These are phyloP conservation scores for Seiridium cupressi DNA, from an alignment of 2,329 filamentous ascomycete genomes.

Conservation along the genomic window DNA sequence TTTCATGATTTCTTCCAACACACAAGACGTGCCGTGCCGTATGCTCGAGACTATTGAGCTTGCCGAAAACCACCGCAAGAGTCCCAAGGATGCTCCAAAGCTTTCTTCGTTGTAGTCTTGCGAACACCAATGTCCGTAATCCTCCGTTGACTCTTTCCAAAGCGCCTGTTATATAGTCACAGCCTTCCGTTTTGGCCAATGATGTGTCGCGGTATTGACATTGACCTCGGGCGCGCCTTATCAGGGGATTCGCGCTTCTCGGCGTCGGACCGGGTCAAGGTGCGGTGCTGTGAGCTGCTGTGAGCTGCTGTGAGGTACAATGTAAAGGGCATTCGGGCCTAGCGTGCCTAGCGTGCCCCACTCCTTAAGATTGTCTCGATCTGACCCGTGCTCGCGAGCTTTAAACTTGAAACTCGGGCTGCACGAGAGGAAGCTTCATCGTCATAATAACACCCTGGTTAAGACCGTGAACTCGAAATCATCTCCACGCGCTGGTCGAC, in stretches of 20 bases:
- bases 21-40: too few relatives aligned
- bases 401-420: constrained; percentile 9
- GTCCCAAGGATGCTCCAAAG: too few relatives aligned
- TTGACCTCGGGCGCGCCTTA: not conserved
- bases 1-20: not conserved
- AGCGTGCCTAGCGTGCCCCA: constrained; percentile 1
- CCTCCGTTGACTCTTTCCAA: not conserved
- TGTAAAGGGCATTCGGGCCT: too few relatives aligned
- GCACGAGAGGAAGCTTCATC: constrained; percentile 7
- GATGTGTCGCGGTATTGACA: not conserved
- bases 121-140: not conserved
- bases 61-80: too few relatives aligned
- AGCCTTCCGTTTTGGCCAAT: not conserved
- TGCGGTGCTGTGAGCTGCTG: not conserved
- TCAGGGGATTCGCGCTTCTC: not conserved
- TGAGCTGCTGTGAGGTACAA: not conserved
- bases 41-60: too few relatives aligned
- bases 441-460: not conserved
- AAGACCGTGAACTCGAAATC: not conserved
- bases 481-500: too few relatives aligned
- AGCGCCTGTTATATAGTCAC: not conserved
- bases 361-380: not conserved
- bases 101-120: too few relatives aligned
- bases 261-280: not conserved
- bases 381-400: not conserved